Evolutionary conservation across 2,329 filamentous ascomycete species (phyloP).

Genomic region (Grosmannia penicillata): DNA sequence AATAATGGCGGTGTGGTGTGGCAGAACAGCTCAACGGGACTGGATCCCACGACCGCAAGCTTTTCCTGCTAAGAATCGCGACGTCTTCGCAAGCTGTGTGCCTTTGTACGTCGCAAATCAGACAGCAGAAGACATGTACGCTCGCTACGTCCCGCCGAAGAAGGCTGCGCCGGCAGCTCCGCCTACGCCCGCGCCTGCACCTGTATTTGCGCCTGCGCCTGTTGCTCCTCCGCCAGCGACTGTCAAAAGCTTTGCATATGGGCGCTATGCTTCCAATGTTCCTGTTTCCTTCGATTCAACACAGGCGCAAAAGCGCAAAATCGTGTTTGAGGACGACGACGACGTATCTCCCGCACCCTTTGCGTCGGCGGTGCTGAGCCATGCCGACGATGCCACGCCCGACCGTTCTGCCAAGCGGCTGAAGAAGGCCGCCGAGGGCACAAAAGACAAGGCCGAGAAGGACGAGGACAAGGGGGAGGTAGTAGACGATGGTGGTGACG

Average conservation of each 20-base stretch:
- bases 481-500: slow-evolving; percentile 1
- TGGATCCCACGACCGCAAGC: too few relatives aligned
- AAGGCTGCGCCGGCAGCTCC: slow-evolving; percentile 5
- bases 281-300: too few relatives aligned
- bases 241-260: neutral
- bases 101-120: too few relatives aligned
- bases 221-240: neutral
- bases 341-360: slow-evolving; percentile 1
- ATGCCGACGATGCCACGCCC: neutral
- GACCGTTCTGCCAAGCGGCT: slow-evolving; percentile 3
- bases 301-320: slow-evolving; percentile 10
- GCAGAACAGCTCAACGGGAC: too few relatives aligned
- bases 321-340: slow-evolving; percentile 14
- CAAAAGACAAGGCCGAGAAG: neutral
- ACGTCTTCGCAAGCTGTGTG: too few relatives aligned
- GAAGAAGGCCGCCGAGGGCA: slow-evolving; percentile 1
- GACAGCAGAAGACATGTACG: too few relatives aligned
- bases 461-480: slow-evolving; percentile 13
- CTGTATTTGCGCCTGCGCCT: slow-evolving; percentile 2
- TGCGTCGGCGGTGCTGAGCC: neutral
- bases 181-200: neutral
- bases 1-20: too few relatives aligned
- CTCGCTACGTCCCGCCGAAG: slow-evolving; percentile 21
- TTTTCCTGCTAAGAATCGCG: too few relatives aligned
- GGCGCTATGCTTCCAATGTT: neutral